Evolutionary conservation across 2,329 filamentous ascomycete species (phyloP), one percentile per base, ranked within the genome.

Genomic region (Rugonectria rugulosa): DNA sequence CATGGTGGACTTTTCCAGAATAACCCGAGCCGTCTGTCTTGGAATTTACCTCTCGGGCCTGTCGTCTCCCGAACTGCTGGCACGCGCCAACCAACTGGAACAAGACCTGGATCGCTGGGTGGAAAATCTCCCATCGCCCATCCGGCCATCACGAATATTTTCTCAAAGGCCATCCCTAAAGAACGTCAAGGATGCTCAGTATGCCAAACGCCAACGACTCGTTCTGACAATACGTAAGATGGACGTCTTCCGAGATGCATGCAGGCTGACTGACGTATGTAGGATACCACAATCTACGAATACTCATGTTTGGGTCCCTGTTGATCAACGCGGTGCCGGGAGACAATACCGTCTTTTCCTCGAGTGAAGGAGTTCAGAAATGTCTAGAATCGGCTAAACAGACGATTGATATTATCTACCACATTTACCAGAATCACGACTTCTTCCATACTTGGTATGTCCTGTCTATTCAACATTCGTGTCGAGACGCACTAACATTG

Each of bases 281-380:
- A 56, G 53, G 53, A 46, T 56, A 56, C 14, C 53, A 56, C 12
- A 56, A 56, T 19, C 32, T 56, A 32, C 45, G 53, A 14, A 56
- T 56, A 10, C 31, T 56, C 19, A 45, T 56, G 47, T 56, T 56
- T 26, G 53, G 53, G 5, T 56, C 53, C 2, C 15, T 56, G 2
- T 17, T 56, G 27, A 51, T 56, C 12, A 56, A 52, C 4, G 27
- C 53, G n/a, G 41, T 41, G 6, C 40, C 47, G 2, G 27, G 24
- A 6, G 53, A 56, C 11, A 32, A 41, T 10, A 37, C 41, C 26
- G 24, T 48, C 2, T 27, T 50, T 12, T 40, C 41, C 41, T 34
- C 41, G 6, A 40, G 32, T 4, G 53, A 56, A 21, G 53, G 53
- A 1, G 37, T 56, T 11, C 41, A 50, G 27, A 56, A 52, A 29